Evolutionary conservation across 108 stramenopile genomes (phyloP), one percentile per base, ranked within the genome.

Genomic region (Skeletonema tropicum): DNA sequence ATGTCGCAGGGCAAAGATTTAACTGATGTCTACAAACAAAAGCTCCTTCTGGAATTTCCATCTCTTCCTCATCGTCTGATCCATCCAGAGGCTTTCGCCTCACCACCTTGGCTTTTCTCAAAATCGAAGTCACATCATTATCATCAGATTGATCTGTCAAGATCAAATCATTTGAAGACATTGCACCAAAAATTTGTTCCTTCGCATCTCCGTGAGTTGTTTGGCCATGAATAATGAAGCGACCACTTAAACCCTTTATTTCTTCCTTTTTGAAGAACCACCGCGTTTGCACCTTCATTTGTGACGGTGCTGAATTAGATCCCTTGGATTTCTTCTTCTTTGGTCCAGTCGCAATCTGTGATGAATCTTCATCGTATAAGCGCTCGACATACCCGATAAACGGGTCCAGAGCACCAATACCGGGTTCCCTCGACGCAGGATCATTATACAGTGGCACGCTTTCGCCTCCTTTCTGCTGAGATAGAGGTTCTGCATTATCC

Each of bases 61-160:
- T 21, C 10, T 60, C 60, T 31, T 13, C 60, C 17, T 25, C 64
- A 29, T 17, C 46, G 25, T 49, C 70, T 36, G 52, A 12, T 29
- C 78, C 66, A 30, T 66, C 73, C 17, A 35, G 31, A 36, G 87
- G 80, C 29, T 65, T 68, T 19, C 78, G 42, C 21, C 62, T 66
- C 19, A 84, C 60, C 46, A 92, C 82, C 21, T 45, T 62, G 57
- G 75, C 73, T 45, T 86, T 86, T 1, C 79, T 87, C 32, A 88
- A 62, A 38, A 93, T 86, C 5, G 88, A 73, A n/a, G 77, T 68
- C 12, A 87, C 75, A 29, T 68, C 76, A 77, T 91, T 91, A 55
- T 88, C 82, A 73, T 93, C 90, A 11, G 59, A 52, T 59, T 88
- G 87, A 49, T 91, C 86, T 14, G 85, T 83, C 60, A 91, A 67